Evolutionary conservation across 2,329 filamentous ascomycete genomes (phyloP).

Genomic region (Sordariomycetes sp.): DNA sequence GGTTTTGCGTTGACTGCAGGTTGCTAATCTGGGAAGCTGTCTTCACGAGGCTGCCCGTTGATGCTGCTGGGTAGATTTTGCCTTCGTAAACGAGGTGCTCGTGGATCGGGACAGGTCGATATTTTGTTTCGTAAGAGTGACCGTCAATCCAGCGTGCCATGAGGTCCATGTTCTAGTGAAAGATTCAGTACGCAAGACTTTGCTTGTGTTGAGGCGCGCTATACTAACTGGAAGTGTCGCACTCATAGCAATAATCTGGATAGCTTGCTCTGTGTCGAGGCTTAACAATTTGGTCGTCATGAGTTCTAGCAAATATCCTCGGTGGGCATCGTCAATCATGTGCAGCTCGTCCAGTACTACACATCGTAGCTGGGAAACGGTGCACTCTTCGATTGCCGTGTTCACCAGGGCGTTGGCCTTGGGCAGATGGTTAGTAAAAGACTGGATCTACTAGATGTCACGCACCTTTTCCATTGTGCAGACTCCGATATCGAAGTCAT

Average conservation of each 20-base stretch:
- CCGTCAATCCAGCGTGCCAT: constrained; percentile 63
- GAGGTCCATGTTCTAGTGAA: constrained; percentile 55
- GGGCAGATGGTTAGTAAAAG: too few species aligned
- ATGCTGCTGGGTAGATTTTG: constrained; percentile 51
- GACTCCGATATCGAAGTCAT: constrained; percentile 67
- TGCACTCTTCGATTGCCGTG: constrained; percentile 61
- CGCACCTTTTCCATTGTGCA: constrained; percentile 68
- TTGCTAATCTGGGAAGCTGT: constrained; percentile 42
- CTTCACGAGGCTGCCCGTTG: constrained; percentile 46
- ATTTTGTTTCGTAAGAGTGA: constrained; percentile 63
- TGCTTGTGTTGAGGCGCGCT: too few species aligned
- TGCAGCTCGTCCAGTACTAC: constrained; percentile 74
- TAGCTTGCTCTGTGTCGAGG: constrained; percentile 51
- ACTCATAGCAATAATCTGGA: constrained; percentile 73
- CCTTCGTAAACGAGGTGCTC: constrained; percentile 68
- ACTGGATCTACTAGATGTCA: background rate
- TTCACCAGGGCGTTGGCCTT: constrained; percentile 67
- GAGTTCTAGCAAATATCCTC: constrained; percentile 67
- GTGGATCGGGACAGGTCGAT: constrained; percentile 66
- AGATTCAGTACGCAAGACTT: too few species aligned
- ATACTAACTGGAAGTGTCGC: constrained; percentile 64
- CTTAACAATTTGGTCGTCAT: constrained; percentile 66
- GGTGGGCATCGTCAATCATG: constrained; percentile 69
- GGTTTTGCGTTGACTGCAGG: constrained; percentile 21
- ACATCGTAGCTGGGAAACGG: constrained; percentile 52